These are phyloP conservation scores for Hsuehochloa calcarea DNA, from an alignment of 176 grass and related monocot genomes.

Conservation along the genomic window DNA sequence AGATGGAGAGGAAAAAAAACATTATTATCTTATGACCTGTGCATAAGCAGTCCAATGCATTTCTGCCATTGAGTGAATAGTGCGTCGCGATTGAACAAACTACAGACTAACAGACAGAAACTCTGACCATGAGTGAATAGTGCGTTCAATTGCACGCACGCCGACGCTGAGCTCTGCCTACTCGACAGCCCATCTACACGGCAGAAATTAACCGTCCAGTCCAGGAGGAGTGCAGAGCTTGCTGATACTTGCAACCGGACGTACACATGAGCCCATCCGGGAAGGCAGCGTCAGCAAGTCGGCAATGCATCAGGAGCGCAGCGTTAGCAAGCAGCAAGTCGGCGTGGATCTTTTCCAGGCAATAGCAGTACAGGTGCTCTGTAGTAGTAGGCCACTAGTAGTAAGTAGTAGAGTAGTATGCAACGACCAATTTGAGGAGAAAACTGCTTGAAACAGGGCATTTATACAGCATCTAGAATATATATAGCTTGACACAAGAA, in stretches of 20 bases:
- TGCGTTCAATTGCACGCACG: not conserved
- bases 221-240: not conserved
- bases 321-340: not conserved
- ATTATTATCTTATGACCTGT: not conserved
- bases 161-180: not conserved
- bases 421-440: not conserved
- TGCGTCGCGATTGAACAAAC: not conserved
- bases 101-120: not conserved
- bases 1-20: not conserved
- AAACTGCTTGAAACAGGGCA: not conserved
- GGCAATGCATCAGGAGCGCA: not conserved
- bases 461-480: not conserved
- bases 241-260: not conserved
- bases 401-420: not conserved
- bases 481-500: not conserved
- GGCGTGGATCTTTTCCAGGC: not conserved
- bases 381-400: not conserved
- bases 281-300: not conserved
- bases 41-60: not conserved
- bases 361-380: not conserved
- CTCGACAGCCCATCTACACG: too few species aligned
- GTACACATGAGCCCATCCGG: not conserved
- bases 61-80: not conserved
- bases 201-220: not conserved
- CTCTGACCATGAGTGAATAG: not conserved